phyloP scores from a whole-genome alignment of 176 grass and related monocot species.

The Eragrostis nindensis region DNA sequence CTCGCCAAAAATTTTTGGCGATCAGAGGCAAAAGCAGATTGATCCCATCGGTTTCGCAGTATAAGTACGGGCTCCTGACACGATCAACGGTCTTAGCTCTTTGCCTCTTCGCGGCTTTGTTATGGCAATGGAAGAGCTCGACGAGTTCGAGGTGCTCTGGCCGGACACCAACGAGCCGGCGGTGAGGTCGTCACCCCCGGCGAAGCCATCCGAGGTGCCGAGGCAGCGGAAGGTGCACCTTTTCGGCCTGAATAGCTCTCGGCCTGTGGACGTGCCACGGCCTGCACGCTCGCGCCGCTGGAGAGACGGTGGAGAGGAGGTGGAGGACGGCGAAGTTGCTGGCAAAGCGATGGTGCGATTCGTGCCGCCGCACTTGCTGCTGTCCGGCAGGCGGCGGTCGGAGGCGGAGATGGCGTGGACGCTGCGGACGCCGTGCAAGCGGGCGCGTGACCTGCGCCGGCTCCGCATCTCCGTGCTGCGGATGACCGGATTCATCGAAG shows the following conservation, averaged over 20 bases:
- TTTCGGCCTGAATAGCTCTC: neutral
- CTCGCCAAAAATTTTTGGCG: neutral
- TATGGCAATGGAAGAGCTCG: slow-evolving; percentile 63
- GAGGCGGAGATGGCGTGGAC: slow-evolving; percentile 25
- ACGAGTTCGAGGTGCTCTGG: slow-evolving; percentile 74
- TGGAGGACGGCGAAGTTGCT: neutral
- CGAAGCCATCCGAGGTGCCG: neutral
- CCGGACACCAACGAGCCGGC: slow-evolving; percentile 34
- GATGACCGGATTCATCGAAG: slow-evolving; percentile 82
- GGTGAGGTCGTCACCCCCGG: neutral
- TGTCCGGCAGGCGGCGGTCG: slow-evolving; percentile 33
- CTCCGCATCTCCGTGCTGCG: slow-evolving; percentile 63
- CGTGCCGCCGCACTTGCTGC: slow-evolving; percentile 70
- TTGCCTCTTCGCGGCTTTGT: neutral
- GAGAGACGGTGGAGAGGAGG: neutral
- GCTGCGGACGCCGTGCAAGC: slow-evolving; percentile 45
- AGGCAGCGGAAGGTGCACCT: too few relatives aligned
- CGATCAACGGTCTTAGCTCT: neutral
- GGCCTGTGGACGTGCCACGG: slow-evolving; percentile 42
- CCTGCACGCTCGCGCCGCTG: neutral
- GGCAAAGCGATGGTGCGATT: slow-evolving; percentile 11
- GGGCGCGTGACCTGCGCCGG: slow-evolving; percentile 62
- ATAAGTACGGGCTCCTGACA: neutral
- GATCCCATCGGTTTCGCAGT: neutral
- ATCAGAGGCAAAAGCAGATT: neutral